Conservation (phyloP, 805 yeast genomes). For the Clavispora vitiphila region DNA sequence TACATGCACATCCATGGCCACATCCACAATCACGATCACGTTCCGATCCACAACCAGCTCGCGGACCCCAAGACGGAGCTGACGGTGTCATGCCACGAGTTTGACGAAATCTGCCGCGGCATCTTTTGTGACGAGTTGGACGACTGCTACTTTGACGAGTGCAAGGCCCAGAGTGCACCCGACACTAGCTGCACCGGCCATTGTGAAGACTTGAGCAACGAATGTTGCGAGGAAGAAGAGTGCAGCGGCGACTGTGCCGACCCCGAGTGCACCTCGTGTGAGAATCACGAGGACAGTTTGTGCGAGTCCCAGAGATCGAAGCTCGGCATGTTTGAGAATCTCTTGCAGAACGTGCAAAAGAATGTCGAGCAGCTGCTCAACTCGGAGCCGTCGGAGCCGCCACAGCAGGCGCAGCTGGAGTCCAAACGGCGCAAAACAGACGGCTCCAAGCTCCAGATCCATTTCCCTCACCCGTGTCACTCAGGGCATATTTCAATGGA, state of each 20-base stretch:
- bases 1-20: constrained; percentile 68
- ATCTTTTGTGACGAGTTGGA: constrained; percentile 40
- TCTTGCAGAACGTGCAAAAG: constrained; percentile 33
- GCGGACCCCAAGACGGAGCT: too few relatives aligned
- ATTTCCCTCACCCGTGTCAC: constrained; percentile 39
- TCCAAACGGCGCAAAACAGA: constrained; percentile 5
- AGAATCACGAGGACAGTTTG: constrained; percentile 14
- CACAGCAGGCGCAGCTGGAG: too few relatives aligned
- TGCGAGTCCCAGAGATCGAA: constrained; percentile 27
- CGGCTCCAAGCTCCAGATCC: constrained; percentile 23
- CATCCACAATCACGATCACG: constrained; percentile 48
- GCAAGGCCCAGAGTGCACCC: constrained; percentile 9
- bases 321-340: constrained; percentile 33
- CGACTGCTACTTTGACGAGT: constrained; percentile 36
- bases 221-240: not conserved
- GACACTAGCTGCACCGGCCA: constrained; percentile 5
- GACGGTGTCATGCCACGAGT: constrained; percentile 18
- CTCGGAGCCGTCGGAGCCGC: too few relatives aligned
- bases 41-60: too few relatives aligned
- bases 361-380: constrained; percentile 17
- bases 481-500: constrained; percentile 5
- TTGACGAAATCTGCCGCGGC: constrained; percentile 35
- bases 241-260: not conserved
- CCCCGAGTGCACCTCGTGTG: not conserved
- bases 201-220: not conserved